Base-by-base conservation (phyloP, 2,329 filamentous ascomycete species). In the Penicillium psychrosexuale region DNA sequence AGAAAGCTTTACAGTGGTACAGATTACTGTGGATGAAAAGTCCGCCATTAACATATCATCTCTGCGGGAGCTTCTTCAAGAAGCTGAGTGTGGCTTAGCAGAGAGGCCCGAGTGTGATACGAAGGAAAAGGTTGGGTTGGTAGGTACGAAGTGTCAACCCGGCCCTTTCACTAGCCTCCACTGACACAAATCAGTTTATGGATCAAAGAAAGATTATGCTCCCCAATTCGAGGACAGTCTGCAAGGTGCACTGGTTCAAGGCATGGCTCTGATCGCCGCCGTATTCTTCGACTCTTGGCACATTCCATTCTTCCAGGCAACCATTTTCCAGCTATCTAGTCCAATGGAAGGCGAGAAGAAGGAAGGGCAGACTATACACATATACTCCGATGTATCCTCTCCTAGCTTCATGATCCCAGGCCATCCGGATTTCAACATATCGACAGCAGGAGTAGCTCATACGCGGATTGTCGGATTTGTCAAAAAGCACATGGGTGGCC, bases 401-500 rank as follows among this genome's bases (percentile, higher is more conserved):
- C 63, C 71, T 0, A 61, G 67, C 0, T 84, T 83, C 61, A 74
- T 78, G 17, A 72, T 82, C 0, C 83, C 84, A 0, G 78, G 78
- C 8, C 75, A 80, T 39, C 44, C 63, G 0, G 69, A 78, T 55
- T 87, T 84, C 69, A 72, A 81, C 54, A 77, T 80, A 55, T 70
- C 77, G 5, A 73, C 80, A 0, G 86, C 85, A 31, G 77, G 80
- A 0, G 75, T 90, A 0, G 79, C 85, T 0, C 88, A 91, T 66
- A 88, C 87, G 0, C 80, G 88, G 1, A 85, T 78, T 51, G 72
- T 90, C 2, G 73, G 78, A 0, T 89, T 89, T 59, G 65, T 91
- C 8, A 90, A 90, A 64, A 79, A 79, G 5, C 73, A 81, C 1
- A 72, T 88, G 3, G 75, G 75, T 0, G 89, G 88, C 0, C 88